Percentiles rank a stretch among this genome's conserved stretches.
Conservation (phyloP, 768 basidiomycete genomes). For the Tephrocybe sp. region DNA sequence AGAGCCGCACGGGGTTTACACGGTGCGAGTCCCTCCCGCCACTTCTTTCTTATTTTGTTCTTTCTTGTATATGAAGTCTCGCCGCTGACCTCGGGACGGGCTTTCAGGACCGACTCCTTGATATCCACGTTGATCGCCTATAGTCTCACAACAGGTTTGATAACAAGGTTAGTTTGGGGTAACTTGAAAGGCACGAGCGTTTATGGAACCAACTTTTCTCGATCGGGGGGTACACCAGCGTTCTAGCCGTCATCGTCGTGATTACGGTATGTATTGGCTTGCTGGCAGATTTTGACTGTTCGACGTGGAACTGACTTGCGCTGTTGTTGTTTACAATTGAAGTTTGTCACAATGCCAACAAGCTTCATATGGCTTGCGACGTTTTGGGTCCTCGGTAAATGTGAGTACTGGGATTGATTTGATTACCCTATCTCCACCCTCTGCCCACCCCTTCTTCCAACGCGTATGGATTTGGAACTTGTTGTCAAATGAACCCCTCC, state of each 20-base stretch:
- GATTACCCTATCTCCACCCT: background rate
- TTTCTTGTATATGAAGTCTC: background rate
- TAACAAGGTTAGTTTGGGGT: slow-evolving; percentile 34
- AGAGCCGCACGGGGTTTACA: slow-evolving; percentile 44
- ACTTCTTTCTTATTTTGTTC: too few relatives aligned
- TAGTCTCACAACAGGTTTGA: slow-evolving; percentile 42
- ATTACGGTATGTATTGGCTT: slow-evolving; percentile 30
- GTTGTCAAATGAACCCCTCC: background rate
- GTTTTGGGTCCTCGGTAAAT: slow-evolving; percentile 52
- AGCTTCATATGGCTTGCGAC: slow-evolving; percentile 48
- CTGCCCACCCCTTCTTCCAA: background rate
- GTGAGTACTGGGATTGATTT: too few relatives aligned
- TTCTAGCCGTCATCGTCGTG: slow-evolving; percentile 40
- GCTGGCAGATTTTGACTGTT: background rate
- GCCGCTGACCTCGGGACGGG: too few relatives aligned
- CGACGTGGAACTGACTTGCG: background rate
- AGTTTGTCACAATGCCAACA: slow-evolving; percentile 46
- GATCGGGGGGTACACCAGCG: too few relatives aligned
- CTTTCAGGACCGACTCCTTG: slow-evolving; percentile 42
- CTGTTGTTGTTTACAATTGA: background rate
- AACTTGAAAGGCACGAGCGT: too few relatives aligned
- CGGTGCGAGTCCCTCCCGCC: slow-evolving; percentile 25
- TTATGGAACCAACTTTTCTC: slow-evolving; percentile 1
- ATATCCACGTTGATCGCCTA: slow-evolving; percentile 43
- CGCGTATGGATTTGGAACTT: too few relatives aligned